Base-by-base conservation (phyloP, 768 basidiomycete genomes). In the Candolleomyces aberdarensis region DNA sequence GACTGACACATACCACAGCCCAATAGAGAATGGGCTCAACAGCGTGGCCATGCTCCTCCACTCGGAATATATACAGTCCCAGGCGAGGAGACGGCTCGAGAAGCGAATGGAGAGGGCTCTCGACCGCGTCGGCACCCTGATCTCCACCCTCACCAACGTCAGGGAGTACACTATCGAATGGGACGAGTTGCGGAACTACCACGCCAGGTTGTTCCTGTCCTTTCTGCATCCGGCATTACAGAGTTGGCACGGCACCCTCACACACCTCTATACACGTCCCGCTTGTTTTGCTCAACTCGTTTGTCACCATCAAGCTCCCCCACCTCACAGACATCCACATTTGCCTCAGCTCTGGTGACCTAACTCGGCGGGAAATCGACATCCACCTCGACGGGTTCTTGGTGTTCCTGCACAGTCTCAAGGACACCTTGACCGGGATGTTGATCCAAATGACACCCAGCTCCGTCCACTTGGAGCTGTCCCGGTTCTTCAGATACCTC, bases 371-470 rank as follows among this genome's bases (percentile, higher is more conserved):
- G 6, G 67, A 78, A n/a, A 75, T 81, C 55, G 64, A 72, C 44
- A 55, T n/a, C n/a, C n/a, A n/a, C n/a, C n/a, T n/a, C n/a, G n/a
- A n/a, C n/a, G n/a, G 26, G n/a, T n/a, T n/a, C 32, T 66, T 71
- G 17, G 75, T 81, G 20, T 82, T 83, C 61, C 60, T 82, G 58
- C 75, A 80, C 69, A 78, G 76, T 57, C 69, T 79, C 50, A 73
- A 71, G 60, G 68, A 70, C n/a, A 69, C 75, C n/a, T 70, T 83
- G 41, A 66, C 67, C 50, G 73, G 74, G 1, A 61, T 83, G 2
- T 72, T 74, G 0, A 65, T 82, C 32, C 48, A 67, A 10, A 76
- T 78, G 17, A 75, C 75, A 10, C 64, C 67, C 22, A 62, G 71
- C 5, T n/a, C n/a, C n/a, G n/a, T n/a, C n/a, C n/a, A n/a, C n/a